phyloP scores from a whole-genome alignment of 2,329 filamentous ascomycete genomes.

The Aspergillus sp. region DNA sequence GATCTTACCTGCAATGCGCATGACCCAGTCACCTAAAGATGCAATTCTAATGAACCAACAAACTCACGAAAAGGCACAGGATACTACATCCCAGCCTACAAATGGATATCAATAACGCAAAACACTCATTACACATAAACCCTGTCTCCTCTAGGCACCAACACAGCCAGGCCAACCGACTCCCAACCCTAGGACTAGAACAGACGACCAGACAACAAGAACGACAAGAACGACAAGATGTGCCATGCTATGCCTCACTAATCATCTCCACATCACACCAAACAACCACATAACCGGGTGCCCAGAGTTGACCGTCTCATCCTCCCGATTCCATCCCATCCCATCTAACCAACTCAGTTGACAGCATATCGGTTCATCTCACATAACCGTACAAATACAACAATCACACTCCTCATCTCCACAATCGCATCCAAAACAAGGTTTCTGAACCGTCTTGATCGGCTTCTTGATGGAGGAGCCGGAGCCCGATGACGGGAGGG shows the following conservation, averaged over 20 bases:
- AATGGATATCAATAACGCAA: not conserved
- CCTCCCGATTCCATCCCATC: not conserved
- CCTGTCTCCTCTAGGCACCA: too few species aligned
- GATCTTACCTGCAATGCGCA: too few species aligned
- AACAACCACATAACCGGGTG: too few species aligned
- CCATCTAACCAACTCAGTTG: not conserved
- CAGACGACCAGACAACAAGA: too few species aligned
- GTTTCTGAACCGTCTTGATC: constrained; percentile 40
- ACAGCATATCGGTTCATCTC: constrained; percentile 10
- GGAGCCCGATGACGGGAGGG: constrained; percentile 35
- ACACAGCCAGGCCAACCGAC: too few species aligned
- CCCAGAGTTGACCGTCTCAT: too few species aligned
- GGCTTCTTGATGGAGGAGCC: constrained; percentile 38
- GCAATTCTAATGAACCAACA: not conserved
- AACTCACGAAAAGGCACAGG: not conserved
- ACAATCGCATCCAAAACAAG: constrained; percentile 43
- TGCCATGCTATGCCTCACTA: too few species aligned
- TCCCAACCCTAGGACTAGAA: too few species aligned
- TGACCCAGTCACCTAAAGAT: too few species aligned
- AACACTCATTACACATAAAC: not conserved
- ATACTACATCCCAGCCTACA: not conserved
- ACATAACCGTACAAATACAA: constrained; percentile 44
- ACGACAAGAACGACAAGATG: too few species aligned
- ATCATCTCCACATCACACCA: too few species aligned
- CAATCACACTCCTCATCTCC: constrained; percentile 43